Percentiles rank a stretch among this genome's conserved stretches.
Conservation (phyloP, 345 rosid species). For the Melaleuca quinquenervia region DNA sequence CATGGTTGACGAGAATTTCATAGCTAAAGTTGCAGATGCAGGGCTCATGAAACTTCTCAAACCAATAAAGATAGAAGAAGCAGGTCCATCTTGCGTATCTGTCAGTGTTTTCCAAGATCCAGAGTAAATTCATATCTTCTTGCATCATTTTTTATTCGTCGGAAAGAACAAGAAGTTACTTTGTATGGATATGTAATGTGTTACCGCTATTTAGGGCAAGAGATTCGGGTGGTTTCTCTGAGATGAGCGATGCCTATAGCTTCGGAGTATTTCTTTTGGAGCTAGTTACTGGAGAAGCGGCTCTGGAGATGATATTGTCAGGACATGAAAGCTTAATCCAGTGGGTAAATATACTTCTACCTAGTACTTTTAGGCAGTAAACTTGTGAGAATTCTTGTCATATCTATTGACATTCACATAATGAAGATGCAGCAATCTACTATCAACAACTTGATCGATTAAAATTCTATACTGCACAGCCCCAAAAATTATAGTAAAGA, state of each 20-base stretch:
- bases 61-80: constrained; percentile 28
- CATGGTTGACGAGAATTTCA: constrained; percentile 55
- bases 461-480: background rate
- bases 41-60: constrained; percentile 37
- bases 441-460: background rate
- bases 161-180: background rate
- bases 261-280: constrained; percentile 66
- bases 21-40: constrained; percentile 49
- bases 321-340: constrained; percentile 31
- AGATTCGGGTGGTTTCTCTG: constrained; percentile 21
- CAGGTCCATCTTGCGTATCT: constrained; percentile 28
- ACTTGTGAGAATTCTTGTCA: background rate
- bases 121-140: constrained; percentile 33
- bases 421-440: background rate
- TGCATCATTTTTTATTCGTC: background rate
- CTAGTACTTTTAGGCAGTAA: background rate
- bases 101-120: constrained; percentile 39
- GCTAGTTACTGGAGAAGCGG: constrained; percentile 43
- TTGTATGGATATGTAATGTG: background rate
- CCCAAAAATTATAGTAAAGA: background rate
- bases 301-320: constrained; percentile 7
- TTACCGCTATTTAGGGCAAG: constrained; percentile 18
- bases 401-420: background rate
- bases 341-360: constrained; percentile 26
- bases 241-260: constrained; percentile 48